Evolutionary conservation across 2,329 filamentous ascomycete species (phyloP), one percentile per base, ranked within the genome.

Genomic region (Hypoxylon sp.): DNA sequence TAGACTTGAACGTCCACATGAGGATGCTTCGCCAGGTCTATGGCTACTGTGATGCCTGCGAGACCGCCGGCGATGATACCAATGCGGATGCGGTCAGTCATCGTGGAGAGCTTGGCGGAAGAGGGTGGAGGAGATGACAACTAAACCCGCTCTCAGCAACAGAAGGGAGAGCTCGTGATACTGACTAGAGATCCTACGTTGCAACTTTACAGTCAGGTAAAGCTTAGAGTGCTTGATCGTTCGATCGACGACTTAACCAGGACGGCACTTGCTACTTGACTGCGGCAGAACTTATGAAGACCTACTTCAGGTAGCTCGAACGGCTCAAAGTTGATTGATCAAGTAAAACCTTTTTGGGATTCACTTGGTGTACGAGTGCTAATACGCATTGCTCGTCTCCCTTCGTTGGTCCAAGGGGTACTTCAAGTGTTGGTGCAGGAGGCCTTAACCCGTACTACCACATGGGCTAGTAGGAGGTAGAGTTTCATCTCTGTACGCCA

Each of bases 41-140:
- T 59, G 8, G 51, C 61, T 10, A 59, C 6, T 2, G 19, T 56
- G 6, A 22, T 17, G 15, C 61, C 61, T 4, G 59, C 54, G 26
- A 62, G 43, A 19, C 54, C 54, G 4, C 54, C 49, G 3, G 54
- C 54, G 26, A 62, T n/a, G 32, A 64, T 53, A 26, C 15, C 61
- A 11, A 64, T 41, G 32, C 53, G 53, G 20, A 49, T 49, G 30
- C 32, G 37, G 34, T 26, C 19, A 30, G 24, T 32, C 50, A 44
- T 32, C 37, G n/a, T 28, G 8, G 26, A 28, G 26, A 28, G 8
- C 8, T 28, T 28, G 26, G 26, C 8, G 26, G 26, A 28, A 28
- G 26, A 37, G 34, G 15, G 34, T 37, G 11, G 15, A 37, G 6
- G 34, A 37, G 34, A 37, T n/a, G 6, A 37, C 10, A 37, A 11